Conservation (phyloP, 768 basidiomycete genomes). For the Pulveroboletus frians region DNA sequence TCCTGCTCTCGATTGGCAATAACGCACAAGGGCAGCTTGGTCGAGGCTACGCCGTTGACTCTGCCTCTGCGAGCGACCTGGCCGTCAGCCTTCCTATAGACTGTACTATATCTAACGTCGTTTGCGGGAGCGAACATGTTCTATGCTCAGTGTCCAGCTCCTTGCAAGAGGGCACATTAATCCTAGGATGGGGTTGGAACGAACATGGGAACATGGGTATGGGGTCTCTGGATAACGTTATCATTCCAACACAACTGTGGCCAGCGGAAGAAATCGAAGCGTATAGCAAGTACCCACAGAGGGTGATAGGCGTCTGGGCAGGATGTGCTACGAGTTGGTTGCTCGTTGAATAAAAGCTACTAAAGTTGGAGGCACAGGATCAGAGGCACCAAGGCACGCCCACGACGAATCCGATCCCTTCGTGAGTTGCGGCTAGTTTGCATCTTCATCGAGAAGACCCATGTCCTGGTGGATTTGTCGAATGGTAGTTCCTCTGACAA, state of each 20-base stretch:
- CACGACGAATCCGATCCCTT: background rate
- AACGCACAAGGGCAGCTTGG: conserved; percentile 65
- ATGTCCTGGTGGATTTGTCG: conserved; percentile 71
- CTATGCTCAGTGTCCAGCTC: conserved; percentile 34
- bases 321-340: conserved; percentile 33
- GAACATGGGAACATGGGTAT: conserved; percentile 92
- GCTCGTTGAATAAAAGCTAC: conserved; percentile 20
- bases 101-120: conserved; percentile 34
- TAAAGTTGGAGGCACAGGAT: background rate
- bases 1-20: conserved; percentile 50
- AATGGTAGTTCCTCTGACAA: conserved; percentile 62
- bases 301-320: conserved; percentile 24
- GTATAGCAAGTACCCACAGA: conserved; percentile 8
- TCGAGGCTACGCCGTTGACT: conserved; percentile 16
- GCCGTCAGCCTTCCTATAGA: conserved; percentile 26
- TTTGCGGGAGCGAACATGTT: conserved; percentile 86
- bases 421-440: conserved; percentile 16
- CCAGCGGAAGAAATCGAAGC: conserved; percentile 25
- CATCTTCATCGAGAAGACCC: conserved; percentile 58
- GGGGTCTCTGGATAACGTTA: conserved; percentile 52
- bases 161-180: conserved; percentile 27
- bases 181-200: conserved; percentile 97
- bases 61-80: background rate
- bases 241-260: conserved; percentile 51
- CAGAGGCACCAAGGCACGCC: background rate